Base-by-base conservation (phyloP, 495 filamentous ascomycete species). In the Aspergillus diversus region DNA sequence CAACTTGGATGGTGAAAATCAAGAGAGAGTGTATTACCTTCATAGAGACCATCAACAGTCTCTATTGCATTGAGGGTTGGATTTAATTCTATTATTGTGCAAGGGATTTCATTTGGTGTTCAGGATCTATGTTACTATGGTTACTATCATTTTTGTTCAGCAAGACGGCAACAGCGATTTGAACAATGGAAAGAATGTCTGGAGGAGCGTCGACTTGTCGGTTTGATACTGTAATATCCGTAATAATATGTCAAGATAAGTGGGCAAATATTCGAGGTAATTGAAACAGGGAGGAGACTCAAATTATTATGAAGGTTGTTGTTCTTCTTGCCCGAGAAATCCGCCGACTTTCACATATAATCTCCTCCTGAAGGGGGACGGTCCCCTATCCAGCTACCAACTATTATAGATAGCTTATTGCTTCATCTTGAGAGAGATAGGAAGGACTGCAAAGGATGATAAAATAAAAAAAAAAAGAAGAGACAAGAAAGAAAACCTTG, bases 81-180 rank as follows among this genome's bases (percentile, higher is more conserved):
- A 27, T 33, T 43, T 42, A 39, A 51, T 52, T 33, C 27, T 32
- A 54, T 27, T 27, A 27, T 34, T 60, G 57, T 60, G 57, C 52
- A 60, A 52, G 57, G 31, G 47, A 51, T 39, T 37, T 9, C 5
- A 5, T n/a, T 17, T 12, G 31, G 31, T 48, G 7, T 13, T 17
- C 16, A 49, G 56, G 56, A 32, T 60, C 43, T 31, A 60, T 60
- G 57, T 60, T 60, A 52, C 57, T 60, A 52, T 51, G 57, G 57
- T 60, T 51, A 60, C 48, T 60, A n/a, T 42, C 35, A 51, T 60
- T 60, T 60, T 42, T 39, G 27, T 54, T 54, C 50, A 54, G 7
- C 33, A 8, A 16, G 51, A 11, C 57, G 27, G 57, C 13, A 31
- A 17, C 34, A 37, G 17, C 47, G 39, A 11, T 15, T 43, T 15